Evolutionary conservation across 495 filamentous ascomycete species (phyloP), one percentile per base, ranked within the genome.

Genomic region (Penicillium lagena): DNA sequence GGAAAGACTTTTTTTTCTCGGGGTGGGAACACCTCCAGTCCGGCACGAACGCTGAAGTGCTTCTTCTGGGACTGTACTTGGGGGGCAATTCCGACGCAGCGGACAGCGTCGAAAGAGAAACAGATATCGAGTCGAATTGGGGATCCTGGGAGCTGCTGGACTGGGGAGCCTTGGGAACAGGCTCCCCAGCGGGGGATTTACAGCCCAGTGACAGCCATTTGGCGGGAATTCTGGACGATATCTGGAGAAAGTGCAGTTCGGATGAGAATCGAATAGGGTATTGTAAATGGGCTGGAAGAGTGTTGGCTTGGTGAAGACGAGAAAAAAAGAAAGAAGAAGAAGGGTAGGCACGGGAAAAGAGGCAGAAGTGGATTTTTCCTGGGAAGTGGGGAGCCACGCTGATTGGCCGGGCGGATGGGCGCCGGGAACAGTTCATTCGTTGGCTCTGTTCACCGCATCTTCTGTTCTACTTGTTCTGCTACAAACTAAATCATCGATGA

Each of bases 121-220:
- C 55, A 66, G 59, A 80, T 83, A 86, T 86, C 81, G 85, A 85
- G 77, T 76, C 68, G 72, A 77, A 73, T 82, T 78, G 76, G 55
- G 50, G 51, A 58, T 81, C 86, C 22, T 10, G 32, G 87, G 86
- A 85, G 77, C 76, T 80, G 76, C 68, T 68, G 75, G 76, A 80
- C 87, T 90, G 87, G 79, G 83, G 82, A 83, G 79, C 80, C 60
- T 22, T 22, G 78, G 76, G 78, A 73, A 66, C 73, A 73, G 71
- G 58, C 52, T 71, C 83, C 82, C 81, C 84, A 90, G 88, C 81
- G 83, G 80, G 78, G 72, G 73, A 70, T 87, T 89, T 87, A 94
- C 85, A 94, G 87, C 86, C 85, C 86, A 89, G 81, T 86, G 86
- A 88, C 78, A 71, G 85, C 85, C 85, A 73, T 86, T 70, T 65